Percentiles rank a stretch among this genome's conserved stretches.
Conservation (phyloP, 164 flowering plant genomes). For the Kalanchoe fedtschenkoi region DNA sequence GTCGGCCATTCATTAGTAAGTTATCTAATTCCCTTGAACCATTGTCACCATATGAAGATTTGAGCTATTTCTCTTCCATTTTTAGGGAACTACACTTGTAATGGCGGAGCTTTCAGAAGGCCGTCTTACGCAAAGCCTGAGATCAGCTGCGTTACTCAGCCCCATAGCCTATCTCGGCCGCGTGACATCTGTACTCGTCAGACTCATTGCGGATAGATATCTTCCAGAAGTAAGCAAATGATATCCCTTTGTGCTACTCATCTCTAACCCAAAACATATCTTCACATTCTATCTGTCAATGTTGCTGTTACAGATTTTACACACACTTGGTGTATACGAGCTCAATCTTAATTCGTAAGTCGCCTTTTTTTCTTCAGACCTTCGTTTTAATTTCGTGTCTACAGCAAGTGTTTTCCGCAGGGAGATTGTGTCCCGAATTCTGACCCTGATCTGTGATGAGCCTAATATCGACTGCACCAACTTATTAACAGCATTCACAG, state of each 20-base stretch:
- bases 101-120: not conserved
- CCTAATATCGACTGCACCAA: not conserved
- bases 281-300: not conserved
- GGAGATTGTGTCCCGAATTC: not conserved
- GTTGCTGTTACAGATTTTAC: not conserved
- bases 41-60: not conserved
- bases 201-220: not conserved
- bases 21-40: not conserved
- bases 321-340: not conserved
- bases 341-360: conserved; percentile 1
- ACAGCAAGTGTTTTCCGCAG: not conserved
- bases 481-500: not conserved
- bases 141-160: conserved; percentile 4
- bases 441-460: not conserved
- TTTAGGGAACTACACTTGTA: not conserved
- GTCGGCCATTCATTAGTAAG: conserved; percentile 1
- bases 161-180: not conserved
- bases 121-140: not conserved
- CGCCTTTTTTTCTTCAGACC: not conserved
- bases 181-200: not conserved
- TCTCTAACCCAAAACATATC: not conserved
- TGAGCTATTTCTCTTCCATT: not conserved
- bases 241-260: not conserved
- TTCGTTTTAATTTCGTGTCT: not conserved
- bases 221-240: not conserved